Conservation (phyloP, 495 filamentous ascomycete species). For the Penicillium steckii region DNA sequence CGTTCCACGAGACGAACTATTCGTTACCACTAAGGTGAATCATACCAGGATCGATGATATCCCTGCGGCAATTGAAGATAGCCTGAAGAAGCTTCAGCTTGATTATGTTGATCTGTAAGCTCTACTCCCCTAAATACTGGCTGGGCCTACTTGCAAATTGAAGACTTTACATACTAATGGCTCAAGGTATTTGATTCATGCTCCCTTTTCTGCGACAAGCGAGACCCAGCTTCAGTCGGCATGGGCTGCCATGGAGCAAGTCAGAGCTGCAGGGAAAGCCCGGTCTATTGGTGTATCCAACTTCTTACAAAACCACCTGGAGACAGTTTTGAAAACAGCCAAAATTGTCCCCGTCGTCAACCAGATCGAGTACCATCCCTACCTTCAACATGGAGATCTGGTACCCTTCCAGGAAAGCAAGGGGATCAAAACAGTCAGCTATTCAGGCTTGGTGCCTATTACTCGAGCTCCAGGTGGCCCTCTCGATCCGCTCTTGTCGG, state of each 20-base stretch:
- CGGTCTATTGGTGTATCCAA: slow-evolving; percentile 85
- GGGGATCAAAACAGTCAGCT: slow-evolving; percentile 68
- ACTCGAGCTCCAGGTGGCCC: slow-evolving; percentile 68
- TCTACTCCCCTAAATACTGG: no score
- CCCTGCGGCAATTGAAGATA: slow-evolving; percentile 62
- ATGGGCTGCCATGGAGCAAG: slow-evolving; percentile 76
- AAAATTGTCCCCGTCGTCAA: slow-evolving; percentile 68
- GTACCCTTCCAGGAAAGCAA: slow-evolving; percentile 63
- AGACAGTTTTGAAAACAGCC: slow-evolving; percentile 64
- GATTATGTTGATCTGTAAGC: slow-evolving; percentile 77
- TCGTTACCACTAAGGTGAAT: slow-evolving; percentile 73
- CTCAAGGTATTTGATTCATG: slow-evolving; percentile 72
- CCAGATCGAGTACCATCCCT: slow-evolving; percentile 88
- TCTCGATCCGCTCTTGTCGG: slow-evolving; percentile 57
- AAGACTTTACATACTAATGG: not conserved
- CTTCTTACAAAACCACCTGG: slow-evolving; percentile 65
- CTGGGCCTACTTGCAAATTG: no score
- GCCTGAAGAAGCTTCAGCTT: slow-evolving; percentile 70
- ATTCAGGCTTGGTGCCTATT: slow-evolving; percentile 64
- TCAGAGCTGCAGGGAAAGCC: slow-evolving; percentile 66
- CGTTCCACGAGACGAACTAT: slow-evolving; percentile 66
- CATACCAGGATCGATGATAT: slow-evolving; percentile 56
- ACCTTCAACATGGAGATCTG: slow-evolving; percentile 74
- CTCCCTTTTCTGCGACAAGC: slow-evolving; percentile 65
- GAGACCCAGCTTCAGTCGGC: slow-evolving; percentile 63